Percentiles rank a stretch among this genome's conserved stretches.
phyloP scores from a whole-genome alignment of 73 alveolate species.

The Paramecium caudatum region DNA sequence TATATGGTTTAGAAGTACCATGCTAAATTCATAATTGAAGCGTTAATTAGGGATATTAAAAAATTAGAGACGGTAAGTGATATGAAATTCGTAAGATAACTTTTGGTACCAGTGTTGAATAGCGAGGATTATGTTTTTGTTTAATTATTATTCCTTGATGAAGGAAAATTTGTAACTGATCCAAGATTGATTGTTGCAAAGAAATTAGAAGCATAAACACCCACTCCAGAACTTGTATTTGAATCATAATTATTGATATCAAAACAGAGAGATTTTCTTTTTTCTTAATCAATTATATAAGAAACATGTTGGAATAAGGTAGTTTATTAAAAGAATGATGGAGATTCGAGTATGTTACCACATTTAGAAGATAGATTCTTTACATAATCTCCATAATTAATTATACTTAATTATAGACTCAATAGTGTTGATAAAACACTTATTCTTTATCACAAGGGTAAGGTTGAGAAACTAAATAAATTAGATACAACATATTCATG shows the following conservation, averaged over 20 bases:
- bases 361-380: conserved; percentile 61
- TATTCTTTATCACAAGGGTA: neutral
- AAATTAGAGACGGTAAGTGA: neutral
- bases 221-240: neutral
- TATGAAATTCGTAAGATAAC: conserved; percentile 34
- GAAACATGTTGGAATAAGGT: conserved; percentile 19
- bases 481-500: conserved; percentile 5
- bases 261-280: neutral
- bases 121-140: conserved; percentile 18
- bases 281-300: neutral
- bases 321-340: conserved; percentile 28
- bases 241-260: conserved; percentile 24
- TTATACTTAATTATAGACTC: conserved; percentile 16
- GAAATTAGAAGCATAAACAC: neutral
- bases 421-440: conserved; percentile 8
- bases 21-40: conserved; percentile 17
- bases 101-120: conserved; percentile 34
- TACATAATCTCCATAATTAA: neutral
- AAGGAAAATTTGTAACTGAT: conserved; percentile 2
- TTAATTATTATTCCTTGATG: neutral
- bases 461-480: neutral
- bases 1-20: conserved; percentile 13
- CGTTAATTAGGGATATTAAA: conserved; percentile 4
- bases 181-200: conserved; percentile 11
- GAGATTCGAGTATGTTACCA: conserved; percentile 48